These are phyloP conservation scores for Trypanosoma grayi DNA, from an alignment of 208 protist genomes.

Conservation along the genomic window DNA sequence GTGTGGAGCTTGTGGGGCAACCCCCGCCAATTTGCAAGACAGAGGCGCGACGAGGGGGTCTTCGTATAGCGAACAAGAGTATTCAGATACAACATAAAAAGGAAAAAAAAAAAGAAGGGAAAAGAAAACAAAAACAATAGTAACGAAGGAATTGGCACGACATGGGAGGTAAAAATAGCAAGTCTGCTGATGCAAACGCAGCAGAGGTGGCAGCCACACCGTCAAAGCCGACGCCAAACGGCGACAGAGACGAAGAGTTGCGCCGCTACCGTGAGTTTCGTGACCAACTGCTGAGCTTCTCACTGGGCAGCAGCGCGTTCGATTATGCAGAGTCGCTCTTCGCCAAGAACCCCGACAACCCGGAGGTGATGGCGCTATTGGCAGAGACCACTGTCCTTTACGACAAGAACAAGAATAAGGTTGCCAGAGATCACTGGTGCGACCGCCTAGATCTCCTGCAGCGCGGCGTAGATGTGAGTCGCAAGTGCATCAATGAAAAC, in stretches of 20 bases:
- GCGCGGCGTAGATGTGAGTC: constrained; percentile 82
- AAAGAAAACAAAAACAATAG: constrained; percentile 2
- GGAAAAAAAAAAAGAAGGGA: background rate
- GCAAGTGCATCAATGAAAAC: constrained; percentile 87
- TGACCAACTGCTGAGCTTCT: constrained; percentile 72
- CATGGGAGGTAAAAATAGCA: constrained; percentile 17
- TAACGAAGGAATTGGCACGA: background rate
- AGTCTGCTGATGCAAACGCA: background rate
- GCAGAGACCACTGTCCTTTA: constrained; percentile 76
- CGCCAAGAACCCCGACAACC: constrained; percentile 53
- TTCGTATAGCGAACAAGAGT: too few species aligned
- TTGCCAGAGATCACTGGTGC: constrained; percentile 74
- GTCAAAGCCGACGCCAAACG: background rate
- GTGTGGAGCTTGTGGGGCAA: too few species aligned
- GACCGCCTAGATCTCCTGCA: constrained; percentile 84
- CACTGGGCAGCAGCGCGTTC: constrained; percentile 70
- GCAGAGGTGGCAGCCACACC: background rate
- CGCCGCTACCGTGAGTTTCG: constrained; percentile 60
- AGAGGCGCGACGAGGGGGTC: too few species aligned
- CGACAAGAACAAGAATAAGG: constrained; percentile 83
- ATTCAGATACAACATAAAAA: too few species aligned
- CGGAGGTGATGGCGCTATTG: constrained; percentile 83
- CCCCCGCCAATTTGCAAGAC: too few species aligned
- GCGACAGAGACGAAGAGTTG: constrained; percentile 23
- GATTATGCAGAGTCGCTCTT: constrained; percentile 79